Evolutionary conservation across 495 filamentous ascomycete genomes (phyloP).

Genomic region (Tuber microsphaerosporum): DNA sequence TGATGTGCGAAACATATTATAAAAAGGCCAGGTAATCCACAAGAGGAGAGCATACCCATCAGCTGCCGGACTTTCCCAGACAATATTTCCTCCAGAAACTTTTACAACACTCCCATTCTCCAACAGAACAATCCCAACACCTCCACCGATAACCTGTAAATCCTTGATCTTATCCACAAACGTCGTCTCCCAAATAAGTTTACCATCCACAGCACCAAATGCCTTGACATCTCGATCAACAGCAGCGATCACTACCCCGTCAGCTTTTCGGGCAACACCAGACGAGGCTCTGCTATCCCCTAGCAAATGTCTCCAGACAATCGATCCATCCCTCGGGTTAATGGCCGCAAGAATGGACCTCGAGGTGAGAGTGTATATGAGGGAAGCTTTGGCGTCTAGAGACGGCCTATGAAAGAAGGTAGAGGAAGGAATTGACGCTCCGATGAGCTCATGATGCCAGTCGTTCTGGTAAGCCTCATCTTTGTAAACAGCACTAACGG

Average conservation of each 20-base stretch:
- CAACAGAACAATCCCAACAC: slow-evolving; percentile 66
- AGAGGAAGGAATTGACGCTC: slow-evolving; percentile 67
- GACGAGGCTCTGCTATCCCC: slow-evolving; percentile 41
- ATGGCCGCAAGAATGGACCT: slow-evolving; percentile 74
- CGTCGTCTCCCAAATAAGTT: slow-evolving; percentile 62
- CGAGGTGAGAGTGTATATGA: slow-evolving; percentile 85
- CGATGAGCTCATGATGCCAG: slow-evolving; percentile 85
- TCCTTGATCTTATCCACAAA: slow-evolving; percentile 60
- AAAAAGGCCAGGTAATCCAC: slow-evolving; percentile 5
- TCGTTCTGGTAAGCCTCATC: slow-evolving; percentile 91
- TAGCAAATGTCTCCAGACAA: slow-evolving; percentile 80
- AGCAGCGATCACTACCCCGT: slow-evolving; percentile 67
- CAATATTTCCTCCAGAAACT: slow-evolving; percentile 66
- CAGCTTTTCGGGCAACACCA: slow-evolving; percentile 61
- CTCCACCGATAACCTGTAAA: slow-evolving; percentile 71
- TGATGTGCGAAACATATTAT: neutral
- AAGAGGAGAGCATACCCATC: slow-evolving; percentile 20
- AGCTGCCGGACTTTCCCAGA: slow-evolving; percentile 58
- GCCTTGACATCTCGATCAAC: slow-evolving; percentile 59
- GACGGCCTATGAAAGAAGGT: slow-evolving; percentile 93
- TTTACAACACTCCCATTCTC: slow-evolving; percentile 53
- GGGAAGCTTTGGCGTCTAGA: slow-evolving; percentile 69
- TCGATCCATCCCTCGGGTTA: slow-evolving; percentile 72
- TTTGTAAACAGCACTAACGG: slow-evolving; percentile 62
- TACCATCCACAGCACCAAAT: slow-evolving; percentile 80